Evolutionary conservation across 2,329 filamentous ascomycete genomes (phyloP), one percentile per base, ranked within the genome.

Genomic region (Lecanicillium sp.): DNA sequence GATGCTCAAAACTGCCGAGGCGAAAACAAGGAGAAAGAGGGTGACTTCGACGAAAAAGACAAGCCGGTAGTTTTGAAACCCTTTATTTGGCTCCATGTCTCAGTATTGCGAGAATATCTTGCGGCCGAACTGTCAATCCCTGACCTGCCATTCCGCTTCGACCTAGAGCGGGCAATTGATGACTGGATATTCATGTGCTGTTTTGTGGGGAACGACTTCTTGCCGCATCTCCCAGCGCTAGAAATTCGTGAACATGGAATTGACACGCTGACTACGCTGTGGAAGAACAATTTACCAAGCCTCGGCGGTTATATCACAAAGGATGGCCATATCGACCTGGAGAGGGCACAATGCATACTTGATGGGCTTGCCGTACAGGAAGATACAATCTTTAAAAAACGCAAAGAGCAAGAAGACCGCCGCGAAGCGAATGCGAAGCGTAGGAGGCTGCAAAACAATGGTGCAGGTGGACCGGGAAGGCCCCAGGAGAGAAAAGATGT

Each of bases 161-260:
- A 98, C 57, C 71, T 98, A 32, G 92, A 98, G 62, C 80, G 92
- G 48, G 89, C 89, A 18, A 76, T 96, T 43, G 92, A 96, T 60
- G 90, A 96, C 57, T 96, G 90, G 92, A 87, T 96, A 12, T 96
- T 96, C 60, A 92, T 96, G 80, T 96, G 90, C 65, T 96, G 94
- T 66, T 96, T 96, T 58, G 90, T 96, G 41, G 90, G 90, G 49
- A 98, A 98, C 62, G 94, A 98, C 67, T 98, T 98, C 65, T 67
- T 98, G 49, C 92, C 92, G 36, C 92, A 98, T 70, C 70, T 98
- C 42, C 92, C 92, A n/a, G 94, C 90, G 52, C 73, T 98, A 42
- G 92, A 96, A 59, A 96, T 98, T 58, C 80, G 92, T 44, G 92
- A 98, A 55, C 89, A 95, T 57, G 90, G 90, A 35, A 98, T 98